phyloP scores from a whole-genome alignment of 192 early-diverging fungal species.

The Backusella sp. region DNA sequence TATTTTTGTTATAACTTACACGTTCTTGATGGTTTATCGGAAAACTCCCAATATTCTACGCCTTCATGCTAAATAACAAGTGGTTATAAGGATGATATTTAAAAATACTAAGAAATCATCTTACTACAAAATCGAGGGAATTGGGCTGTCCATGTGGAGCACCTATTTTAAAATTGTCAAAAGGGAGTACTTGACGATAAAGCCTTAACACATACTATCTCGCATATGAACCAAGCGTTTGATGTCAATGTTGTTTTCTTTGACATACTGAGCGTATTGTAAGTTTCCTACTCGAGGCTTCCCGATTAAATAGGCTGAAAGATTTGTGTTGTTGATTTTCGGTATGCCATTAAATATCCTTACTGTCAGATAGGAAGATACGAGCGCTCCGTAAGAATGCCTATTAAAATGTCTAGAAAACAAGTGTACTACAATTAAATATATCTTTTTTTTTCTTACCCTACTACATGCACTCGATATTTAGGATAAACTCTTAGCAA shows the following conservation, averaged over 20 bases:
- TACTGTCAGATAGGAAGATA: neutral
- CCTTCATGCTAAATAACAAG: slow-evolving; percentile 3
- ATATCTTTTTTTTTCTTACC: neutral
- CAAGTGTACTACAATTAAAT: neutral
- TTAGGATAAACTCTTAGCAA: neutral
- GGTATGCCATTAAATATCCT: neutral
- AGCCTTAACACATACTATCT: neutral
- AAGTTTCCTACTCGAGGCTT: neutral
- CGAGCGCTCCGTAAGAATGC: neutral
- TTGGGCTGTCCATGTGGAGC: neutral
- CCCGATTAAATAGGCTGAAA: neutral
- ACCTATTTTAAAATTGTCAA: neutral
- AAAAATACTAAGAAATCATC: neutral
- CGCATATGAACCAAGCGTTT: neutral
- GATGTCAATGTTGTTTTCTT: neutral
- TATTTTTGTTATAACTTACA: neutral
- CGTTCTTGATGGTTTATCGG: neutral
- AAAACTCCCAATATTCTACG: neutral
- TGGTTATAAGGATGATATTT: too few species aligned
- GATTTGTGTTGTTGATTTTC: neutral
- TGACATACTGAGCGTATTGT: neutral
- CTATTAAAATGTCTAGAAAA: neutral
- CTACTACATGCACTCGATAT: neutral
- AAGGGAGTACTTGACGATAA: neutral
- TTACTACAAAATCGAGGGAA: neutral